Evolutionary conservation across 306 rosid genomes (phyloP), one percentile per base, ranked within the genome.

Genomic region (Vigna mungo): DNA sequence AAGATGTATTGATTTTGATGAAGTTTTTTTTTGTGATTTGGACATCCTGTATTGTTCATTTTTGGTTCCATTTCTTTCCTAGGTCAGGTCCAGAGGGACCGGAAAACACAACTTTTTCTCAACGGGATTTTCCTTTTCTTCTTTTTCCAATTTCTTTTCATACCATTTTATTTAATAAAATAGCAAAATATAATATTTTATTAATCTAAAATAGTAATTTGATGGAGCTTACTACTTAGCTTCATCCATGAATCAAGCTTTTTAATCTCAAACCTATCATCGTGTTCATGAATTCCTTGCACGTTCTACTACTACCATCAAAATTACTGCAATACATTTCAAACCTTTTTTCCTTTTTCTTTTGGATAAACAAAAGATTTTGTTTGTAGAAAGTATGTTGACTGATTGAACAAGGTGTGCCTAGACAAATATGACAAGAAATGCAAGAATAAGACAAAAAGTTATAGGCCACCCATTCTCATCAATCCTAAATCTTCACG

Each of bases 1-100:
- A 78, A 60, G 46, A 39, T 49, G 71, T 39, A 18, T 65, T 17
- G 11, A 39, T 77, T 67, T 62, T 75, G 34, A 74, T 60, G 0
- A 27, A 25, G 66, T 27, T 30, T 60, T 27, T 30, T 60, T 5
- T 60, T 60, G 20, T 60, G 39, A 60, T 60, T 27, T 60, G 11
- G 66, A 60, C 20, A 59, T 59, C 34, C 37, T 25, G 61, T 4
- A 4, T 58, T 58, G 17, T 59, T 59, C 65, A 59, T 60, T 60
- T 27, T 60, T 41, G 46, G 46, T 41, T 41, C 13, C 13, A 9
- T 41, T 9, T 41, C 46, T 41, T 41, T 2, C 13, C 13, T 9
- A 41, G 46, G 46, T 41, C 13, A 7, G 44, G 2, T 7, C 44
- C 44, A 39, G 43, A 37, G 43, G 43, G 7, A 39, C 11, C 8